Percentiles rank a stretch among this genome's conserved stretches.
These are phyloP conservation scores for Zygosaccharomyces bailii DNA, from an alignment of 805 yeast species.

Conservation along the genomic window DNA sequence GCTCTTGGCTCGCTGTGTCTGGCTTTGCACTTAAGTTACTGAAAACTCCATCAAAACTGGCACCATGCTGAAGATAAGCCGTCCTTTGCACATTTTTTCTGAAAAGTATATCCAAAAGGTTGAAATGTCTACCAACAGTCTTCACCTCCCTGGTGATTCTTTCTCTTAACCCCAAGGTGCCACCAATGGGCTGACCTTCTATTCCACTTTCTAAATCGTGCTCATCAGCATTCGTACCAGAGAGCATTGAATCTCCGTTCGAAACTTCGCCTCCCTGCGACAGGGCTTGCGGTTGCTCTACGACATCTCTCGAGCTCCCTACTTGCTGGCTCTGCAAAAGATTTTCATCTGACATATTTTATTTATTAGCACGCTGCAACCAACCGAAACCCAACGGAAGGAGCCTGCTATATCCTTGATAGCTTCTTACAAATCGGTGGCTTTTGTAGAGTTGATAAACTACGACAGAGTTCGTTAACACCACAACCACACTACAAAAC, in stretches of 20 bases:
- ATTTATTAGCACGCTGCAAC: background rate
- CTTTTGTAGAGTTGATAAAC: background rate
- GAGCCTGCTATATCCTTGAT: background rate
- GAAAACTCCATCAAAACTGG: conserved; percentile 77
- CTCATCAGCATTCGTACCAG: background rate
- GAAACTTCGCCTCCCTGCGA: background rate
- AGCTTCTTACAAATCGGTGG: background rate
- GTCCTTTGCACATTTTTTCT: conserved; percentile 20
- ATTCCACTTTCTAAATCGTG: conserved; percentile 2
- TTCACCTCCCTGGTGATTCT: conserved; percentile 24
- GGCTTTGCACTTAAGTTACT: conserved; percentile 91
- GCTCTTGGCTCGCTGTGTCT: conserved; percentile 39
- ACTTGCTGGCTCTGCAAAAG: conserved; percentile 12
- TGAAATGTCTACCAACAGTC: conserved; percentile 38
- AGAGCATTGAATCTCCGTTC: background rate
- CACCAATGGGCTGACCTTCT: conserved; percentile 5
- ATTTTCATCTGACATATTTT: conserved; percentile 11
- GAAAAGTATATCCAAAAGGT: conserved; percentile 40
- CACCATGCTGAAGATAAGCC: conserved; percentile 25
- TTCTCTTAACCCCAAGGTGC: conserved; percentile 18
- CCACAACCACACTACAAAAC: background rate
- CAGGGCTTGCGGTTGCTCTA: conserved; percentile 1
- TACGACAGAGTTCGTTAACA: background rate
- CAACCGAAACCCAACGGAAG: conserved; percentile 1
- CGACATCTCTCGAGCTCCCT: conserved; percentile 14